phyloP scores from a whole-genome alignment of 371 early-diverging fungal genomes.

The Funneliformis caledonium region DNA sequence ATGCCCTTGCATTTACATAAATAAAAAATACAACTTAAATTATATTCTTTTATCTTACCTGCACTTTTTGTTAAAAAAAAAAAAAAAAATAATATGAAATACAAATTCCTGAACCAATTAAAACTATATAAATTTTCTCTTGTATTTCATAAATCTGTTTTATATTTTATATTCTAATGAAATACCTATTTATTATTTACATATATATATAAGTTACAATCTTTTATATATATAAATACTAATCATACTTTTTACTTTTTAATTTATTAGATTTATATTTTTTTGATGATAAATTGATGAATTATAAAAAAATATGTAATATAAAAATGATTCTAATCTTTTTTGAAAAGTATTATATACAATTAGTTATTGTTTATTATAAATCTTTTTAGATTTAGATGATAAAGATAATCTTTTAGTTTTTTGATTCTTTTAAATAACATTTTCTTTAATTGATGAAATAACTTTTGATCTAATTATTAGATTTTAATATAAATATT shows the following conservation, averaged over 20 bases:
- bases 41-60: neutral
- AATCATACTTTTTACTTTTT: neutral
- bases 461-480: no score
- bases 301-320: neutral
- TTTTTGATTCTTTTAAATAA: no score
- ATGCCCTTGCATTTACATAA: conserved; percentile 17
- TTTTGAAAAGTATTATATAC: conserved; percentile 16
- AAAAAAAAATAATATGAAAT: conserved; percentile 9
- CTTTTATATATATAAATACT: neutral
- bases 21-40: conserved; percentile 3
- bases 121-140: neutral
- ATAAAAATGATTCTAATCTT: conserved; percentile 18
- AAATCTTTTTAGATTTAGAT: neutral
- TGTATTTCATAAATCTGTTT: no score
- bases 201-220: no score
- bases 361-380: neutral
- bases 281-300: neutral
- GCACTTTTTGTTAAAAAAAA: neutral
- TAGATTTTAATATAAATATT: no score
- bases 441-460: no score
- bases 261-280: neutral
- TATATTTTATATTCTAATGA: no score
- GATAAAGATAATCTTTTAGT: conserved; percentile 15
- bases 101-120: neutral
- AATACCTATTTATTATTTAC: no score